Percentiles rank a stretch among this genome's conserved stretches.
phyloP scores from a whole-genome alignment of 371 early-diverging fungal species.

The Mucor plumbeus region DNA sequence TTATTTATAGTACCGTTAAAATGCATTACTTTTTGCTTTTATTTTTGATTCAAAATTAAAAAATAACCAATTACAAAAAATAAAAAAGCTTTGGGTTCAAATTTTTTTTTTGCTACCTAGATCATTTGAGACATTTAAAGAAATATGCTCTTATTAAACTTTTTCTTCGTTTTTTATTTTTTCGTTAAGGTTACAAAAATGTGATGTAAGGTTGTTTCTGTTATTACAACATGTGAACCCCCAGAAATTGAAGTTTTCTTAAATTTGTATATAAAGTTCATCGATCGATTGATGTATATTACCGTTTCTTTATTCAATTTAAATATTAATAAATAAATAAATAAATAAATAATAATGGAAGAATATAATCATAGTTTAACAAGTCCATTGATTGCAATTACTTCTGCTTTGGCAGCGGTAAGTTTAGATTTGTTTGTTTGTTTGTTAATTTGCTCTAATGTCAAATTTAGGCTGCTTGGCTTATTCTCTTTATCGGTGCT shows the following conservation, averaged over 20 bases:
- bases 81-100: neutral
- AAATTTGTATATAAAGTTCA: neutral
- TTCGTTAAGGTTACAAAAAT: neutral
- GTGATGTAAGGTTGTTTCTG: conserved; percentile 21
- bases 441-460: conserved; percentile 6
- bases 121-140: neutral
- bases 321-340: neutral
- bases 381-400: conserved; percentile 20
- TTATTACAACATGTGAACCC: conserved; percentile 11
- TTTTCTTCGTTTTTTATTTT: no score
- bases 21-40: conserved; percentile 1
- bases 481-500: conserved; percentile 68
- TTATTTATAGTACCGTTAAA: neutral
- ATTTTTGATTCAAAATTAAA: neutral
- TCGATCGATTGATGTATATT: neutral
- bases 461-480: conserved; percentile 61
- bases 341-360: conserved; percentile 16
- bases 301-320: conserved; percentile 9
- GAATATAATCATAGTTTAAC: conserved; percentile 20
- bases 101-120: neutral
- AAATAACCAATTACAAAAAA: neutral
- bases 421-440: neutral
- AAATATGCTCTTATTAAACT: neutral
- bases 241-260: conserved; percentile 6
- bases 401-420: conserved; percentile 20